Conservation (phyloP, 305 asterid genomes). For the Fraxinus angustifolia region DNA sequence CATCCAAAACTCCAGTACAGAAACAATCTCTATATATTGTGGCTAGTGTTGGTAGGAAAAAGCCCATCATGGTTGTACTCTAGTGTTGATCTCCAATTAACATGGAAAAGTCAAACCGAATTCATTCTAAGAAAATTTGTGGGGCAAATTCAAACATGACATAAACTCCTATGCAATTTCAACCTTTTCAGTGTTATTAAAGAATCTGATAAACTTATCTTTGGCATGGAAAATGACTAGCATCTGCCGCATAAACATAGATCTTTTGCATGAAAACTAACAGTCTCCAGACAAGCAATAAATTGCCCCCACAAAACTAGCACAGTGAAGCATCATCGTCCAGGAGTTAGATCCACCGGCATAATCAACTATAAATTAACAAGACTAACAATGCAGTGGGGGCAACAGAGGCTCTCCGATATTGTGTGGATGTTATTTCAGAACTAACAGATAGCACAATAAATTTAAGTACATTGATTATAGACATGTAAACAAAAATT, state of each 20-base stretch:
- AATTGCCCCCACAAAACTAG: background rate
- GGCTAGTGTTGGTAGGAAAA: background rate
- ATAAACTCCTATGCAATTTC: background rate
- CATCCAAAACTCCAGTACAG: background rate
- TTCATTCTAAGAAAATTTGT: background rate
- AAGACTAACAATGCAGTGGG: background rate
- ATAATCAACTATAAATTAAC: background rate
- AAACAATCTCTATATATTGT: background rate
- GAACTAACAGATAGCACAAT: background rate
- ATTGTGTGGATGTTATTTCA: background rate
- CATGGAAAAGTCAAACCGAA: background rate
- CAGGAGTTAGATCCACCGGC: background rate
- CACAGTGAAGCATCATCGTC: background rate
- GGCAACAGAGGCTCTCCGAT: background rate
- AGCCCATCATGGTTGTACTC: background rate
- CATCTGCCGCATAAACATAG: background rate
- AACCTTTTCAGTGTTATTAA: background rate
- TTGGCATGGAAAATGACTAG: background rate
- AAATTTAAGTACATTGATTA: background rate
- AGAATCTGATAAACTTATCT: background rate
- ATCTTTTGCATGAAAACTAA: background rate
- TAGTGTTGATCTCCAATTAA: background rate
- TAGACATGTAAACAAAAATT: background rate
- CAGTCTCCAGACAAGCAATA: background rate
- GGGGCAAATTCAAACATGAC: background rate